These are phyloP conservation scores for Chrysochromulina tobinii DNA, from an alignment of 78 protist genomes.

Conservation along the genomic window DNA sequence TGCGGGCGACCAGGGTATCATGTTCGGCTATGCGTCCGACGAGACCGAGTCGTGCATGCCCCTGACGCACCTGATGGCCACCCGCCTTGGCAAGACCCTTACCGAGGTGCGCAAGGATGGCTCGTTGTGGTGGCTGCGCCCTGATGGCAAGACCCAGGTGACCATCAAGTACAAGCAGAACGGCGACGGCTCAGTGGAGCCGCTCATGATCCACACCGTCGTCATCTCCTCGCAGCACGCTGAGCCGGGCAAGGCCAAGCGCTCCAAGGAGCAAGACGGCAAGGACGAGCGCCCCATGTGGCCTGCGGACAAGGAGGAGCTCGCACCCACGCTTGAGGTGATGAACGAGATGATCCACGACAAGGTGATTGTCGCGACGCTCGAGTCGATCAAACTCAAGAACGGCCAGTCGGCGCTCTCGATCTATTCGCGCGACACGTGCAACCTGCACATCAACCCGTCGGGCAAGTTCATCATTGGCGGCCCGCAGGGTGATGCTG, in stretches of 20 bases:
- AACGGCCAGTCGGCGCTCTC: conserved; percentile 88
- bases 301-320: not conserved
- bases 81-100: conserved; percentile 80
- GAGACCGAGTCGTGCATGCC: conserved; percentile 94
- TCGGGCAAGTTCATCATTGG: conserved; percentile 92
- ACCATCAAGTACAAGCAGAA: conserved; percentile 68
- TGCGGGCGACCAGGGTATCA: conserved; percentile 99
- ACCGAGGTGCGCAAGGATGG: conserved; percentile 92
- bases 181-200: conserved; percentile 72
- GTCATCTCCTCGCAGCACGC: conserved; percentile 99
- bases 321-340: conserved; percentile 3
- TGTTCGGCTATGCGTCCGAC: conserved; percentile 99
- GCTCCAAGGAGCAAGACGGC: not conserved
- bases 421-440: conserved; percentile 72
- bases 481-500: conserved; percentile 99
- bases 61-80: conserved; percentile 91
- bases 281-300: not conserved
- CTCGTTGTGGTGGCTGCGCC: conserved; percentile 91
- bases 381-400: conserved; percentile 84
- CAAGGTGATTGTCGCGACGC: conserved; percentile 31
- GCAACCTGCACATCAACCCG: conserved; percentile 96
- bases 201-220: conserved; percentile 96
- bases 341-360: conserved; percentile 79
- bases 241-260: conserved; percentile 74
- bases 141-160: conserved; percentile 99